phyloP scores from a whole-genome alignment of 78 protist genomes.

The Dictyostelium brefeldianum region DNA sequence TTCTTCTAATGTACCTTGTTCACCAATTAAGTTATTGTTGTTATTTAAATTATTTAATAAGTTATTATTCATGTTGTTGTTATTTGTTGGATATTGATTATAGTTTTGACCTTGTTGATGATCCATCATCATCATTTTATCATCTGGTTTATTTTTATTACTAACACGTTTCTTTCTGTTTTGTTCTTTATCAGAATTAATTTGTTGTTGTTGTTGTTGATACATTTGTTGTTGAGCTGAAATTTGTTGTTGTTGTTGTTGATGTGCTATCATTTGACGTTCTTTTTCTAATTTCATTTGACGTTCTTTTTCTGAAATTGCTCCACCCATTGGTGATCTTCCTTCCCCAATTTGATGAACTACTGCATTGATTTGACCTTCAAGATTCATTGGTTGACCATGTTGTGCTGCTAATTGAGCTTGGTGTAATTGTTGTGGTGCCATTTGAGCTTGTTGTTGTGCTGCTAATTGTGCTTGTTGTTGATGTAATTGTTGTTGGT shows the following conservation, averaged over 20 bases:
- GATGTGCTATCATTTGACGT: background rate
- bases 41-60: background rate
- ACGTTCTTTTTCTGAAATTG: constrained; percentile 1
- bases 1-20: constrained; percentile 45
- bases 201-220: constrained; percentile 16
- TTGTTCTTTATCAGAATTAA: background rate
- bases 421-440: constrained; percentile 36
- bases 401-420: constrained; percentile 15
- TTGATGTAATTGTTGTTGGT: constrained; percentile 30
- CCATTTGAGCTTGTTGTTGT: background rate
- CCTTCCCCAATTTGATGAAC: constrained; percentile 35
- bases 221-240: constrained; percentile 1
- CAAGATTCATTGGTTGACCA: constrained; percentile 18
- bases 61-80: background rate
- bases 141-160: constrained; percentile 1
- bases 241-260: constrained; percentile 6
- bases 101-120: background rate
- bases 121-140: background rate
- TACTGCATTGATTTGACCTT: constrained; percentile 14
- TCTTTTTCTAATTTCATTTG: background rate
- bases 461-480: background rate
- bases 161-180: constrained; percentile 4
- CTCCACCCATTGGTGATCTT: constrained; percentile 26
- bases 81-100: constrained; percentile 1
- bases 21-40: background rate